Conservation (phyloP, 257 asterid species). For the Leptodermis oblonga region DNA sequence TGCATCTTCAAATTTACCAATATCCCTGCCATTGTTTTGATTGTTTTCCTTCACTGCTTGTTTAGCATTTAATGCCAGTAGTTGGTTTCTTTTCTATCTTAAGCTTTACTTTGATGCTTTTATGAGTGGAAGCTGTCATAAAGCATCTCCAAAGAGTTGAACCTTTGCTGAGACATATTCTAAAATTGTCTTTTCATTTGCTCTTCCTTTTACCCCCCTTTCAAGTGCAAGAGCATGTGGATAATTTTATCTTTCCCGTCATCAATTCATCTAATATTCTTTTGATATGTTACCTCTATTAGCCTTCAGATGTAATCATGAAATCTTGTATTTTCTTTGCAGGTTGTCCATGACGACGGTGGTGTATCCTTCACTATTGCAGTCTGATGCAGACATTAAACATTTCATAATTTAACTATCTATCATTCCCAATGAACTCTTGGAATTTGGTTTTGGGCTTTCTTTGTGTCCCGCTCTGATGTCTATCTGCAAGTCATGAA, state of each 20-base stretch:
- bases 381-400: not conserved
- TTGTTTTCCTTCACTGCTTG: not conserved
- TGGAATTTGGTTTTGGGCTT: not conserved
- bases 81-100: not conserved
- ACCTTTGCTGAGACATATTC: not conserved
- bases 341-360: constrained; percentile 96
- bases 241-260: not conserved
- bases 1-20: not conserved
- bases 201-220: not conserved
- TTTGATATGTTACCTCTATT: not conserved
- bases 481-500: not conserved
- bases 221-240: not conserved
- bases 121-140: not conserved
- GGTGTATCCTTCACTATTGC: constrained; percentile 70
- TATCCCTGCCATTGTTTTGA: not conserved
- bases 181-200: not conserved
- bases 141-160: not conserved
- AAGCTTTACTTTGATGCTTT: not conserved
- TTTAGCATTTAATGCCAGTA: not conserved
- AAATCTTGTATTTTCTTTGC: constrained; percentile 19
- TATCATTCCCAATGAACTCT: not conserved
- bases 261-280: not conserved
- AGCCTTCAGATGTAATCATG: not conserved
- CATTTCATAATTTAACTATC: not conserved
- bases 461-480: too few relatives aligned